Conservation (phyloP, 495 filamentous ascomycete species). For the Schizothecium vesticola region DNA sequence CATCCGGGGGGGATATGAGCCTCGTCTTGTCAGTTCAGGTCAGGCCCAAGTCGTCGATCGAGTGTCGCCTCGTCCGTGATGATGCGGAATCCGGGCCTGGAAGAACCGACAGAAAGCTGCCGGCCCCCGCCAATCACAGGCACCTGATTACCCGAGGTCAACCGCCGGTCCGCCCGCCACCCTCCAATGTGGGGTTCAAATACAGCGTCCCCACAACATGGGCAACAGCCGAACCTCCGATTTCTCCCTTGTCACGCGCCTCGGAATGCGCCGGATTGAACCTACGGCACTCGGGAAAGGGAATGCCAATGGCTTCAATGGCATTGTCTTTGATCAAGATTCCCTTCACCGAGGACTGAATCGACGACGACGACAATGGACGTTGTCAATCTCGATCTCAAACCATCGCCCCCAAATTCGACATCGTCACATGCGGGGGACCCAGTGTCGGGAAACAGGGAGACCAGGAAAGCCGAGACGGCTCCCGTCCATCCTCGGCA, state of each 20-base stretch:
- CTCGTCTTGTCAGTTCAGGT: conserved; percentile 7
- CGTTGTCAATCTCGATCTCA: neutral
- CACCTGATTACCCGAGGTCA: neutral
- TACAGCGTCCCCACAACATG: neutral
- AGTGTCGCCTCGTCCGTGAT: neutral
- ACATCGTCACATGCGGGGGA: neutral
- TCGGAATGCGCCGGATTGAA: neutral
- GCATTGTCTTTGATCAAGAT: neutral
- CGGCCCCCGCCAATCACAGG: neutral
- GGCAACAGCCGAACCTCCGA: neutral
- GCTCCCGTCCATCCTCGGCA: neutral
- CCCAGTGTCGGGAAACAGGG: neutral
- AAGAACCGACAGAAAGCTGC: neutral
- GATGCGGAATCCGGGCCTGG: neutral
- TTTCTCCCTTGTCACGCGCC: neutral
- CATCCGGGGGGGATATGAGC: conserved; percentile 29
- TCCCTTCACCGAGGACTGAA: neutral
- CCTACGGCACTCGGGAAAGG: neutral
- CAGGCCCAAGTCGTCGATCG: neutral
- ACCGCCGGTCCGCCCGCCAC: neutral
- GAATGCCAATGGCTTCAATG: neutral
- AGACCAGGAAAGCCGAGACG: neutral
- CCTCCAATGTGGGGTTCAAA: neutral
- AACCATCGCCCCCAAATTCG: neutral
- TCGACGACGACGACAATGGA: neutral